Conservation (phyloP, 2,329 filamentous ascomycete genomes). For the Neopestalotiopsis sp. region DNA sequence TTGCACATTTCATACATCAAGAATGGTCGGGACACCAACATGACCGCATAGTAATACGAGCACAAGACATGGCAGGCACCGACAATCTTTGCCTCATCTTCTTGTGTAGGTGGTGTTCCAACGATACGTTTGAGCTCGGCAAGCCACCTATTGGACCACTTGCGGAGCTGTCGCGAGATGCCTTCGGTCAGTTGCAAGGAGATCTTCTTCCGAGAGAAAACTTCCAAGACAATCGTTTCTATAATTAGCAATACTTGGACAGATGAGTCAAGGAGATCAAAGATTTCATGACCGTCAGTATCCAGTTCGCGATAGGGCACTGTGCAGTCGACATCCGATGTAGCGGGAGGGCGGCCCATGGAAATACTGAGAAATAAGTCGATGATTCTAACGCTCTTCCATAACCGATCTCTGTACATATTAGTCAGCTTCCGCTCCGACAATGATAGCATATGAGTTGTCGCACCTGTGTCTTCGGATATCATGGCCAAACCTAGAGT, state of each 20-base stretch:
- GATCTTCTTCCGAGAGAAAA: slow-evolving; percentile 59
- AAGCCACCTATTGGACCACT: slow-evolving; percentile 57
- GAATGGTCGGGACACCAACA: slow-evolving; percentile 60
- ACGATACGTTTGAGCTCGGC: slow-evolving; percentile 47
- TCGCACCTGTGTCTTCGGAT: slow-evolving; percentile 44
- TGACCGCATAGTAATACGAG: slow-evolving; percentile 63
- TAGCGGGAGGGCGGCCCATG: slow-evolving; percentile 59
- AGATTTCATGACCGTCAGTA: slow-evolving; percentile 42
- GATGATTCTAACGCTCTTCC: slow-evolving; percentile 58
- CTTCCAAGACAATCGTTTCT: slow-evolving; percentile 54
- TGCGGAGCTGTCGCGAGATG: slow-evolving; percentile 55
- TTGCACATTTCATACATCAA: slow-evolving; percentile 60
- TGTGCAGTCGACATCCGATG: slow-evolving; percentile 59
- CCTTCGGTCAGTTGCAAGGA: slow-evolving; percentile 58
- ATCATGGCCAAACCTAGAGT: slow-evolving; percentile 52
- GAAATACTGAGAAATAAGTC: slow-evolving; percentile 58
- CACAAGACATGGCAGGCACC: slow-evolving; percentile 57
- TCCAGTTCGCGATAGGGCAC: slow-evolving; percentile 49
- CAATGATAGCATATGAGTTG: neutral
- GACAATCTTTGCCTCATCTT: slow-evolving; percentile 38
- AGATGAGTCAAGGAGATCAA: slow-evolving; percentile 55
- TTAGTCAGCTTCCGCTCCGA: neutral
- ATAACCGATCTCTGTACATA: slow-evolving; percentile 47
- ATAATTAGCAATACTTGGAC: slow-evolving; percentile 58
- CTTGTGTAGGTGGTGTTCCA: slow-evolving; percentile 26